Base-by-base conservation (phyloP, 495 filamentous ascomycete species). In the Podospora anserina region DNA sequence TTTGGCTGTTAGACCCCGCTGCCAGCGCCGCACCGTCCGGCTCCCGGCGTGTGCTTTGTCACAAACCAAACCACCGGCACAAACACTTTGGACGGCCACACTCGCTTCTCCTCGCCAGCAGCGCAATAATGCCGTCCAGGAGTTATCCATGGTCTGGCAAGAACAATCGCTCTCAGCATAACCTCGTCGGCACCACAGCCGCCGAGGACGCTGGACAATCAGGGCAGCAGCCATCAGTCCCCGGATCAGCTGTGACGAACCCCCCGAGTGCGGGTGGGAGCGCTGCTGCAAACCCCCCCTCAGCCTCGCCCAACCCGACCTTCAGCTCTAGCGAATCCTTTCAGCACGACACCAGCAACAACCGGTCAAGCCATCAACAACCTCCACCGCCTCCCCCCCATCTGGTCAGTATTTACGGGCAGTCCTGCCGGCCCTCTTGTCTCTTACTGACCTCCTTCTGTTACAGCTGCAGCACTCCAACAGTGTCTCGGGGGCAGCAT, bases 131-230 rank as follows among this genome's bases (percentile, higher is more conserved):
- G 81, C 77, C 79, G 66, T 83, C 70, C 61, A 67, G 64, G 55
- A 59, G 81, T 74, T 77, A 19, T 18, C n/a, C 78, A 76, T 79
- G 81, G 74, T 71, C 82, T 76, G 79, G 78, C 74, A 81, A 79
- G 65, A 81, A 78, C 78, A 82, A 82, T 74, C 80, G 79, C 71
- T 82, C 82, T 78, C 81, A 83, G 74, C 81, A 82, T 72, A 82
- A 81, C 65, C 74, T 83, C 62, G 77, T 81, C 66, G 82, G 80
- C 77, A 70, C 77, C 65, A 72, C 74, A 68, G 70, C 61, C 44
- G 70, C 74, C 56, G 74, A 78, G 34, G 76, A 73, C 69, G 64
- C 53, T 70, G 61, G 69, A 63, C n/a, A 70, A 62, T 60, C 62
- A 69, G 62, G 73, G 60, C 56, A 69, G 67, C 53, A 69, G 67